Percentiles rank a stretch among this genome's conserved stretches.
Conservation (phyloP, 345 rosid species). For the Syzygium oleosum region DNA sequence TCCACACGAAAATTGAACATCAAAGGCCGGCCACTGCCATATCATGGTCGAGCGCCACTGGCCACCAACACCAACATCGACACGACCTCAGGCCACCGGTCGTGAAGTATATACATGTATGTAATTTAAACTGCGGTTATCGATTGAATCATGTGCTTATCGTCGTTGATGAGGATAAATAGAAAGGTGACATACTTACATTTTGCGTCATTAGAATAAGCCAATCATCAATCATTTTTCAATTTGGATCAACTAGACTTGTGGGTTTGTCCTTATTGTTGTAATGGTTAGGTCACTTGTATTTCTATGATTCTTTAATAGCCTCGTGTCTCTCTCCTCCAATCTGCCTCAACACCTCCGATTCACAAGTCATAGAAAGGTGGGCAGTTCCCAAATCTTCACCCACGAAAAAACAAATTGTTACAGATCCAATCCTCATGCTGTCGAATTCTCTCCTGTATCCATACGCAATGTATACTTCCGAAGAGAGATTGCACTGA, state of each 20-base stretch:
- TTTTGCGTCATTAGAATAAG: neutral
- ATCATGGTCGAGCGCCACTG: neutral
- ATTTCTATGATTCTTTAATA: neutral
- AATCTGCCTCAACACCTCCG: slow-evolving; percentile 1
- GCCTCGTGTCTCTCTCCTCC: slow-evolving; percentile 7
- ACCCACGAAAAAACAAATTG: neutral
- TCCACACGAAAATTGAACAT: neutral
- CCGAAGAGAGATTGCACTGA: neutral
- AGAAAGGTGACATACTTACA: neutral
- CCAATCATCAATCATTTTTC: neutral
- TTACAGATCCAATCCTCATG: neutral
- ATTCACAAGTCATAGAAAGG: neutral
- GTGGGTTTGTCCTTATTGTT: neutral
- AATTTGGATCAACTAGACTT: neutral
- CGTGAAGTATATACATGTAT: neutral
- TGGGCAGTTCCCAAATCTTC: neutral
- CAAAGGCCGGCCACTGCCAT: neutral
- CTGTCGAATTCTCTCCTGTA: neutral
- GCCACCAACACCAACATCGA: neutral
- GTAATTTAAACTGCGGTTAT: neutral
- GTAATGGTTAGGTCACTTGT: neutral
- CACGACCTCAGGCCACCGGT: neutral
- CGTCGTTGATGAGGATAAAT: neutral
- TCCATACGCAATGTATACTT: neutral
- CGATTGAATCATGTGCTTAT: neutral